Evolutionary conservation across 2,329 filamentous ascomycete genomes (phyloP).

Genomic region (Hortaea werneckii): DNA sequence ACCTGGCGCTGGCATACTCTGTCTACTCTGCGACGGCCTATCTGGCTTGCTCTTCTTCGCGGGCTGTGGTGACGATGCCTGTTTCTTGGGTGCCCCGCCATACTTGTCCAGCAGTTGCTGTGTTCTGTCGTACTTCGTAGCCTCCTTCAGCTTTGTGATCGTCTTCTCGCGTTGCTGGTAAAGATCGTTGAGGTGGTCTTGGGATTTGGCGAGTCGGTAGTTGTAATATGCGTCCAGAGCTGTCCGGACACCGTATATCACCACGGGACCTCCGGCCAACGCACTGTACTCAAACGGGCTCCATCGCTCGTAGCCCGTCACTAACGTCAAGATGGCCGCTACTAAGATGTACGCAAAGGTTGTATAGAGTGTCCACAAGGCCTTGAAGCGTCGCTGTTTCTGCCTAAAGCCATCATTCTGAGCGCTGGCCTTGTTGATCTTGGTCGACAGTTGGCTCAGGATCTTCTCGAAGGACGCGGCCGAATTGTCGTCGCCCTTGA

Average conservation of each 20-base stretch:
- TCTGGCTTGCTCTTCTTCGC: constrained; percentile 17
- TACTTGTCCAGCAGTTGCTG: constrained; percentile 91
- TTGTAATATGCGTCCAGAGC: constrained; percentile 62
- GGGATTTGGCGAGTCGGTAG: constrained; percentile 64
- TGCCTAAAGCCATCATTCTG: constrained; percentile 64
- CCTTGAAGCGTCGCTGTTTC: constrained; percentile 65
- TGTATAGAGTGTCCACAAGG: constrained; percentile 82
- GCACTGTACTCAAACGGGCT: constrained; percentile 67
- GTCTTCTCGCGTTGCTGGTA: constrained; percentile 73
- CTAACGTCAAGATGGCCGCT: constrained; percentile 67
- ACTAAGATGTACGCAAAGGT: constrained; percentile 85
- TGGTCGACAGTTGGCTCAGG: constrained; percentile 68
- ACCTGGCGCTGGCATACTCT: constrained; percentile 29
- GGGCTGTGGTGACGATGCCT: constrained; percentile 28
- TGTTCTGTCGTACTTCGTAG: constrained; percentile 93
- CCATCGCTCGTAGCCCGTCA: constrained; percentile 75
- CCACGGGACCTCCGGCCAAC: constrained; percentile 60
- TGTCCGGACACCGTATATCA: constrained; percentile 66
- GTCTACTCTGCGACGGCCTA: constrained; percentile 7
- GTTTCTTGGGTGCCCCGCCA: constrained; percentile 50
- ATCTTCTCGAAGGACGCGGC: constrained; percentile 89
- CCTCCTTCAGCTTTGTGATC: constrained; percentile 87
- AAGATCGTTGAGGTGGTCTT: constrained; percentile 60
- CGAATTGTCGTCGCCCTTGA: constrained; percentile 75
- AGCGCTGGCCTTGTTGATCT: constrained; percentile 66